Conservation (phyloP, 139 green algal genomes). For the Chlorella sp. region DNA sequence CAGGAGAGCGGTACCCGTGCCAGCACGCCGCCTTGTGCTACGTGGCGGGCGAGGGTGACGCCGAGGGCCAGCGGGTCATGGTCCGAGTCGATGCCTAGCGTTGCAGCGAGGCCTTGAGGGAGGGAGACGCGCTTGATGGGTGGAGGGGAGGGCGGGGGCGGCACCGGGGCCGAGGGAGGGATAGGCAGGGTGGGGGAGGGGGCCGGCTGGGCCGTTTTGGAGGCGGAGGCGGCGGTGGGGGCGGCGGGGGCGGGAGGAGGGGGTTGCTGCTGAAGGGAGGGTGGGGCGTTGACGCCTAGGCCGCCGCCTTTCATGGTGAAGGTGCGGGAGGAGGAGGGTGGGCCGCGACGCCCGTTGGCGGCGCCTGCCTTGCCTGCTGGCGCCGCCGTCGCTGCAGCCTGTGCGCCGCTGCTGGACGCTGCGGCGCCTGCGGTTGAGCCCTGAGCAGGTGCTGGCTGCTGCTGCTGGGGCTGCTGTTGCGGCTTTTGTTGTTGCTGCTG, state of each 20-base stretch:
- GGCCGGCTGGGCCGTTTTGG: too few species aligned
- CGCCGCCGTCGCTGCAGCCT: not conserved
- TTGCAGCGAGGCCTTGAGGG: conserved; percentile 7
- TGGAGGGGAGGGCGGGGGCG: not conserved
- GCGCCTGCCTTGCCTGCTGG: not conserved
- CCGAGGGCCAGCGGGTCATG: conserved; percentile 9
- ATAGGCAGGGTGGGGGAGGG: not conserved
- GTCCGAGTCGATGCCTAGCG: conserved; percentile 9
- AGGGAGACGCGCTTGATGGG: conserved; percentile 4
- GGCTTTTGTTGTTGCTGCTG: conserved; percentile 1
- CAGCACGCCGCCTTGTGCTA: conserved; percentile 3
- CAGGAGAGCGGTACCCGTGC: conserved; percentile 2
- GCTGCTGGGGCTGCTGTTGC: not conserved
- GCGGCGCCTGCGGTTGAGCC: not conserved
- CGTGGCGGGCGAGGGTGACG: not conserved
- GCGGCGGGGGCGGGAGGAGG: too few species aligned
- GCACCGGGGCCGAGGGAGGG: not conserved
- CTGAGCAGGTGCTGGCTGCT: not conserved
- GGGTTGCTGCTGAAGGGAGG: not conserved
- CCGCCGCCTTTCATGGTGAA: not conserved
- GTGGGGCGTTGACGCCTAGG: not conserved
- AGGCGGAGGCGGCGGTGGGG: not conserved
- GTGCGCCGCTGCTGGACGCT: not conserved
- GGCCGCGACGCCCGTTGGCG: not conserved
- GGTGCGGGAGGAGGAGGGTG: not conserved